These are phyloP conservation scores for Alternaria arbusti DNA, from an alignment of 2,329 filamentous ascomycete species.

Conservation along the genomic window DNA sequence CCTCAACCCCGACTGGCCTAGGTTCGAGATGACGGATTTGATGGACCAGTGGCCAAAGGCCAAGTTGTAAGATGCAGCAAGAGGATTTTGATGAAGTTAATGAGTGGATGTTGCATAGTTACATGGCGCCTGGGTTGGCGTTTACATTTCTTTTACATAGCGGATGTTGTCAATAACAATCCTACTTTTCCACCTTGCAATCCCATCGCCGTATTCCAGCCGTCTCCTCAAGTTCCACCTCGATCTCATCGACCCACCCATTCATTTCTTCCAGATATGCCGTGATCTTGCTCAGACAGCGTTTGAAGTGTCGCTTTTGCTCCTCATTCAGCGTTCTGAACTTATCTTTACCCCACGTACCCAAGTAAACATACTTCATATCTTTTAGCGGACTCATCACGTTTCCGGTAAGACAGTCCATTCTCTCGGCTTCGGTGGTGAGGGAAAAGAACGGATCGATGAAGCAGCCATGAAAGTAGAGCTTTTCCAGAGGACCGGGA, in stretches of 20 bases:
- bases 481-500: neutral
- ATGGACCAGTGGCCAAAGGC: conserved; percentile 43
- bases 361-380: neutral
- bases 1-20: conserved; percentile 63
- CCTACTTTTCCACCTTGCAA: neutral
- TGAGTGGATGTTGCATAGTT: conserved; percentile 3
- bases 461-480: neutral
- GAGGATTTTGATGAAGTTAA: neutral
- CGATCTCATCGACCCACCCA: neutral
- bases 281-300: neutral
- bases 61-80: conserved; percentile 28
- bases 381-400: neutral
- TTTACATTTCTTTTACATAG: neutral
- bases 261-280: neutral
- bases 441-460: neutral
- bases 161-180: neutral
- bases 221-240: neutral
- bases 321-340: neutral
- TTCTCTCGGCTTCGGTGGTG: neutral
- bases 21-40: conserved; percentile 64
- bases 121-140: conserved; percentile 7
- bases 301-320: neutral
- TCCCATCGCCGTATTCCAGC: neutral
- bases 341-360: neutral
- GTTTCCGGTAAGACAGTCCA: neutral